Evolutionary conservation across 139 green algal species (phyloP), one percentile per base, ranked within the genome.

Genomic region (Chlorella sp.): DNA sequence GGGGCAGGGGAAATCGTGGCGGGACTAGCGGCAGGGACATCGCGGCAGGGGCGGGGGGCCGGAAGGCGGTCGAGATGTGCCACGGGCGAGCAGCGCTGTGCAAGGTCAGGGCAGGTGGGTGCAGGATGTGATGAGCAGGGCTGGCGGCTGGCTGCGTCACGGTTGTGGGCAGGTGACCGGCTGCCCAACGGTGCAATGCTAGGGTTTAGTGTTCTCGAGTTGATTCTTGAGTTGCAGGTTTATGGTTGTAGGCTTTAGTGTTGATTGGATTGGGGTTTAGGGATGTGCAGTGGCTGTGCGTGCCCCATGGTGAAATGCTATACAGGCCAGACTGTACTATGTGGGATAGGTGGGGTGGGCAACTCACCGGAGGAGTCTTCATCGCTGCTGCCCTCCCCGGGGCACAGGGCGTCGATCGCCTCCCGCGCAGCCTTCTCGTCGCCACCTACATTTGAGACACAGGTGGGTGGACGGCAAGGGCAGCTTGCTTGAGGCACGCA

Each of bases 331-430:
- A n/a, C n/a, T n/a, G n/a, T n/a, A n/a, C n/a, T n/a, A n/a, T n/a
- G n/a, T n/a, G n/a, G n/a, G n/a, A n/a, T 28, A 36, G 30, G 69
- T 28, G 39, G 69, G 28, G 37, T 32, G 73, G 73, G 2, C 30
- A 2, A 0, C 84, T n/a, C 68, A 88, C 84, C 84, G 3, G 84
- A 90, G 26, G 57, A 86, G 61, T 92, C 91, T 85, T 93, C 91
- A 26, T 93, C 91, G 48, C 53, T 79, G 53, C 37, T 86, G 66
- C 85, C 60, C 30, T 91, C 88, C 19, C 89, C 88, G 32, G 86
- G 87, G 78, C 86, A 91, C 53, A 86, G 5, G 2, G 36, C 68
- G 28, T 81, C 64, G 3, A 91, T 75, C 60, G 66, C 61, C 28
- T n/a, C 81, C 15, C 22, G 21, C 0, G 90, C 86, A 66, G 78